A percentile compares a stretch with the other conserved stretches of the same genome.
Conservation (phyloP, 352 stramenopile genomes). For the Phytophthora rubi region DNA sequence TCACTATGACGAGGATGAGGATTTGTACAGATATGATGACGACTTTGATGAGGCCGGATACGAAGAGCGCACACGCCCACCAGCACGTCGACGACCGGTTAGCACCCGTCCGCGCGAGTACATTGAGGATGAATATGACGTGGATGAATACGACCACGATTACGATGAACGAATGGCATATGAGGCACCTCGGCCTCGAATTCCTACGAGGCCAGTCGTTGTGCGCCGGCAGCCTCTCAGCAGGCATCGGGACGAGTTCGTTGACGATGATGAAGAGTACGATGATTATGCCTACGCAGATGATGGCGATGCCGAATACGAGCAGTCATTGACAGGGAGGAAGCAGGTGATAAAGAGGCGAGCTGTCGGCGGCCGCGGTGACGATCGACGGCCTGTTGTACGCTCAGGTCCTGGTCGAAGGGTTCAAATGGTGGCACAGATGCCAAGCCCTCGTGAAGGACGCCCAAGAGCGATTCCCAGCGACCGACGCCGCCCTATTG, state of each 20-base stretch:
- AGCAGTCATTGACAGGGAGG: constrained; percentile 11
- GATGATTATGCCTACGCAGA: constrained; percentile 16
- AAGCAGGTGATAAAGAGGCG: constrained; percentile 27
- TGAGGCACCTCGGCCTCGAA: constrained; percentile 10
- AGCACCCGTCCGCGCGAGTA: constrained; percentile 19
- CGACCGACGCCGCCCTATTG: constrained; percentile 15
- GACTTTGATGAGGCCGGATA: constrained; percentile 14
- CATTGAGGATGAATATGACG: constrained; percentile 26
- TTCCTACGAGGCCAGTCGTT: constrained; percentile 12
- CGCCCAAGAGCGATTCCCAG: constrained; percentile 9
- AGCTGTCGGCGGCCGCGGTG: constrained; percentile 9
- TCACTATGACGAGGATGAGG: constrained; percentile 23
- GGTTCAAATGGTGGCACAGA: constrained; percentile 37
- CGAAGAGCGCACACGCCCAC: constrained; percentile 12
- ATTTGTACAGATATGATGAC: constrained; percentile 25
- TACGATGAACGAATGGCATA: constrained; percentile 14
- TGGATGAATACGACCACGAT: constrained; percentile 12
- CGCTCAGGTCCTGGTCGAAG: constrained; percentile 24
- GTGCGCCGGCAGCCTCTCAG: constrained; percentile 21
- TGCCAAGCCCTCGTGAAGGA: constrained; percentile 12
- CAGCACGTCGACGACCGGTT: constrained; percentile 15
- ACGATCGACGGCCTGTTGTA: constrained; percentile 3
- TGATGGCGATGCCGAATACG: constrained; percentile 15
- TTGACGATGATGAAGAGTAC: constrained; percentile 11
- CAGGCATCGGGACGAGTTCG: constrained; percentile 15